A percentile compares a stretch with the other conserved stretches of the same genome.
These are phyloP conservation scores for Lactuca saligna DNA, from an alignment of 129 eudicot species.

Conservation along the genomic window DNA sequence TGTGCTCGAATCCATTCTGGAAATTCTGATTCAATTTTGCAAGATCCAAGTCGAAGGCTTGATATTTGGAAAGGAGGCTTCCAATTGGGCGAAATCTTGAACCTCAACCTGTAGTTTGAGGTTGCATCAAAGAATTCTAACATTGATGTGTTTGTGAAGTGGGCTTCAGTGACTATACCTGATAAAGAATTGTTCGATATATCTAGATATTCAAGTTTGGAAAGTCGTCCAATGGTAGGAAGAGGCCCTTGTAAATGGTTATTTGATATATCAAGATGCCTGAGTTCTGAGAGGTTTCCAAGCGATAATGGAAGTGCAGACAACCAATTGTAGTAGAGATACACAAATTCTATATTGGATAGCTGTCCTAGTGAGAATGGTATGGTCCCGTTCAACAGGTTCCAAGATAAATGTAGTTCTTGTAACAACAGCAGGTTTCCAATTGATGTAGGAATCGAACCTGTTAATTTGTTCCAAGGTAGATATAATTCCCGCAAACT, in stretches of 20 bases:
- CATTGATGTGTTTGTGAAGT: conserved; percentile 28
- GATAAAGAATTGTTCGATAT: conserved; percentile 14
- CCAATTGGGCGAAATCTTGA: conserved; percentile 36
- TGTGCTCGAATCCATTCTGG: conserved; percentile 44
- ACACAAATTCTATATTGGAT: not conserved
- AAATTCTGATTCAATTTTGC: conserved; percentile 28
- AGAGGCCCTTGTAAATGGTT: conserved; percentile 28
- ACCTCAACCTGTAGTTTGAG: conserved; percentile 20
- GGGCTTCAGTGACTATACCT: conserved; percentile 34
- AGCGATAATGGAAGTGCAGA: conserved; percentile 25
- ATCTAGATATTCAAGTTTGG: conserved; percentile 19
- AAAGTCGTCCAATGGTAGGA: conserved; percentile 32
- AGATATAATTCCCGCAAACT: conserved; percentile 23
- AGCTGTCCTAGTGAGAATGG: conserved; percentile 21
- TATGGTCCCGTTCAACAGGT: conserved; percentile 26
- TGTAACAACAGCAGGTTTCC: conserved; percentile 14
- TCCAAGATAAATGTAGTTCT: conserved; percentile 23
- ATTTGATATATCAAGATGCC: conserved; percentile 18
- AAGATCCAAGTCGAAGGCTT: conserved; percentile 16
- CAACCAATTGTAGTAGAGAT: conserved; percentile 9
- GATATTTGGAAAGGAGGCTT: conserved; percentile 36
- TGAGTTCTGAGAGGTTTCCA: conserved; percentile 30
- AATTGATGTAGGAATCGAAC: conserved; percentile 28
- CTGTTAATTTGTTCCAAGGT: conserved; percentile 31
- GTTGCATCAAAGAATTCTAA: conserved; percentile 25